Base-by-base conservation (phyloP, 352 stramenopile species). In the Vaucheria bursata region DNA sequence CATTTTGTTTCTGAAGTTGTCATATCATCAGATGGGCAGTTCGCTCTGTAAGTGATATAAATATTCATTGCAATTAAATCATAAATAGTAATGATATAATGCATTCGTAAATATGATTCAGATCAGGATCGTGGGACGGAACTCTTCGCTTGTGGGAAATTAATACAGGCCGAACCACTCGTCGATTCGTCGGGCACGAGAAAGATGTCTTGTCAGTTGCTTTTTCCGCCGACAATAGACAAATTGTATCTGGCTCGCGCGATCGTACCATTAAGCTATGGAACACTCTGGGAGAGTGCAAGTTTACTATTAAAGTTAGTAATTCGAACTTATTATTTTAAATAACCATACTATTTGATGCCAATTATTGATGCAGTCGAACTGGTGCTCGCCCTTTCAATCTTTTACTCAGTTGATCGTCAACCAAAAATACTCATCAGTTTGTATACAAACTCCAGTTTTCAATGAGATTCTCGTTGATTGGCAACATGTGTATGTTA, bases 231-330 rank as follows among this genome's bases (percentile, higher is more conserved):
- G 80, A 85, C 78, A 85, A 85, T 74, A 81, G 96, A 87, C 96
- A 99, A 88, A 99, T 99, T 86, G 94, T 99, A 39, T 98, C 93
- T 70, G 96, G 93, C 80, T 98, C 94, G 79, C 94, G 97, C 82
- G 97, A 99, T 89, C 97, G 97, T 89, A 97, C 94, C 73, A 97
- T 99, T 87, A 99, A 99, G 91, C 88, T 99, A 45, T 99, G 97
- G 96, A 99, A 99, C 91, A 99, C 96, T 29, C 88, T 99, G 52
- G 77, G 77, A 12, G 77, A 82, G 72, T 82, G 77, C 77, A 82
- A 82, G 77, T 82, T 80, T 49, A 82, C 77, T 73, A 82, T 82
- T 45, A 70, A 81, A 39, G 76, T 59, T 12, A 12, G 45, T 12
- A 18, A 18, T 59, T 59, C 45, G 25, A 25, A 59, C 45, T 59